A percentile compares a stretch with the other conserved stretches of the same genome.
phyloP scores from a whole-genome alignment of 441 rosid genomes.

The Bruguiera hainesii region DNA sequence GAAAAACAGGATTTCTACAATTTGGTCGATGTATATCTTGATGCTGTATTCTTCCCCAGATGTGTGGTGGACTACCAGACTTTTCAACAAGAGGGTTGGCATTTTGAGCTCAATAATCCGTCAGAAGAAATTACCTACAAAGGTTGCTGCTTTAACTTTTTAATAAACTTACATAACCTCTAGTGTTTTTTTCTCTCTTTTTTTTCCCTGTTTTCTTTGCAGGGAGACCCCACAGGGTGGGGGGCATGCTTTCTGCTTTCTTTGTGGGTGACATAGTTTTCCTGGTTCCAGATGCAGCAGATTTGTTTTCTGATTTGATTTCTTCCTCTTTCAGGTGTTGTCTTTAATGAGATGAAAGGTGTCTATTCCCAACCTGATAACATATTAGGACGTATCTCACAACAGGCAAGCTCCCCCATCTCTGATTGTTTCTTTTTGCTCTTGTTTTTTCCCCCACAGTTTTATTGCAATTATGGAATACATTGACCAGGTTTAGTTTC shows the following conservation, averaged over 20 bases:
- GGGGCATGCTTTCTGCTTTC: too few relatives aligned
- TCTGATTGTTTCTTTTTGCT: constrained; percentile 8
- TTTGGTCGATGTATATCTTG: constrained; percentile 89
- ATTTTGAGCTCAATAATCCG: constrained; percentile 80
- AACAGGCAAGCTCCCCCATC: constrained; percentile 50
- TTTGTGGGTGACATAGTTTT: too few relatives aligned
- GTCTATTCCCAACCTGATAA: constrained; percentile 98
- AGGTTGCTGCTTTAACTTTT: constrained; percentile 42
- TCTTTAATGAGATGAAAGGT: constrained; percentile 98
- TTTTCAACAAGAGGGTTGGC: constrained; percentile 99
- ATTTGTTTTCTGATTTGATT: too few relatives aligned
- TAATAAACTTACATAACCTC: constrained; percentile 1
- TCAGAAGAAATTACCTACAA: constrained; percentile 85
- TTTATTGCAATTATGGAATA: background rate
- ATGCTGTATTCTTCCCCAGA: constrained; percentile 96
- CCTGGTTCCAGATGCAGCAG: too few relatives aligned
- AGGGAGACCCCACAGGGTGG: too few relatives aligned
- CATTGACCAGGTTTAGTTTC: background rate
- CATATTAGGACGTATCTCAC: constrained; percentile 71
- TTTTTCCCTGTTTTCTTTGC: too few relatives aligned
- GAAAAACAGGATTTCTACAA: constrained; percentile 77
- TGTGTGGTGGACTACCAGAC: constrained; percentile 86
- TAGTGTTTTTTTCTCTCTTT: background rate
- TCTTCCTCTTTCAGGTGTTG: constrained; percentile 61
- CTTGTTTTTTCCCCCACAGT: background rate